Conservation (phyloP, 257 asterid species). For the Petrea volubilis region DNA sequence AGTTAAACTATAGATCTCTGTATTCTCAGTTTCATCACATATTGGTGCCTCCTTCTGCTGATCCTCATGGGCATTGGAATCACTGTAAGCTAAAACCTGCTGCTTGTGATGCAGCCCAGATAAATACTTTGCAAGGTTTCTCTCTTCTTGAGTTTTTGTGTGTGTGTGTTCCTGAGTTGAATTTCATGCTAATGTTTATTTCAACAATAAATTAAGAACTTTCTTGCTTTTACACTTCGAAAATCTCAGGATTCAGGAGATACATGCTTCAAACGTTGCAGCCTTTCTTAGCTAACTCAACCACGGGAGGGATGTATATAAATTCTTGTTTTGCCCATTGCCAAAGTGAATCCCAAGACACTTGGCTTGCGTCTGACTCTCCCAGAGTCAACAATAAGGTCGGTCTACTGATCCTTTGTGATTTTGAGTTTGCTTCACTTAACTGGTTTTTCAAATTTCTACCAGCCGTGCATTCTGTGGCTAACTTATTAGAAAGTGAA, state of each 20-base stretch:
- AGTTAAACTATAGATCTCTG: constrained; percentile 2
- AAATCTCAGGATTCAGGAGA: constrained; percentile 72
- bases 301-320: constrained; percentile 85
- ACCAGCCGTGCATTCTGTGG: no score
- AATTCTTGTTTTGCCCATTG: constrained; percentile 96
- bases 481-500: no score
- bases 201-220: neutral
- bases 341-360: constrained; percentile 85
- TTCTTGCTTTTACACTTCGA: neutral
- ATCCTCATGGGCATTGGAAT: constrained; percentile 88
- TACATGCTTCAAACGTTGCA: constrained; percentile 68
- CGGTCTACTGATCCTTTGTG: neutral
- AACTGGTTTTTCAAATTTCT: neutral
- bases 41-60: constrained; percentile 89
- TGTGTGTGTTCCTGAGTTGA: neutral
- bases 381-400: constrained; percentile 82
- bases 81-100: constrained; percentile 71
- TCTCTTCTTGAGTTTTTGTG: neutral
- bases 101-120: constrained; percentile 59
- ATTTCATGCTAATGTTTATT: neutral
- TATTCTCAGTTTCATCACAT: constrained; percentile 68
- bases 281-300: constrained; percentile 50
- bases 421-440: neutral
- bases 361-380: constrained; percentile 80
- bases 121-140: constrained; percentile 76